These are phyloP conservation scores for Fomitopsis pulvina DNA, from an alignment of 768 basidiomycete species.

Conservation along the genomic window DNA sequence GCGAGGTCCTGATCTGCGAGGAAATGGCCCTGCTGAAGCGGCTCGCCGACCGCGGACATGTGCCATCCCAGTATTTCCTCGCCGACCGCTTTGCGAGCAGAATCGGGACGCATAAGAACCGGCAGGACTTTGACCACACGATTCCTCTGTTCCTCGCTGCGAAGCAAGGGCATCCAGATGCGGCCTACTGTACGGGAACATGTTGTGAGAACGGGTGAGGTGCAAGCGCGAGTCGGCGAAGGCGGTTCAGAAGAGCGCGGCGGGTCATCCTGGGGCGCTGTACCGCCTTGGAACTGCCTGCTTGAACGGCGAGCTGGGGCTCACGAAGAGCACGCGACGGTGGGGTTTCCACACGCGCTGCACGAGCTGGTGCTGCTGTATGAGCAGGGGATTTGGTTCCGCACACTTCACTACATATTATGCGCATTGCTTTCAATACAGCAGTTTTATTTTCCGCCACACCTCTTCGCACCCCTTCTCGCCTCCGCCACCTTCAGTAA, in stretches of 20 bases:
- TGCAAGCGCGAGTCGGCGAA: conserved; percentile 89
- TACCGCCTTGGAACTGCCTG: conserved; percentile 95
- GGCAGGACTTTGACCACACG: conserved; percentile 95
- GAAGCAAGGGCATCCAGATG: conserved; percentile 95
- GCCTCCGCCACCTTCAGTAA: no score
- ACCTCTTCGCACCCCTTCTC: no score
- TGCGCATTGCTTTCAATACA: no score
- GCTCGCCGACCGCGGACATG: conserved; percentile 90
- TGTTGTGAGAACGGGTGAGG: conserved; percentile 99
- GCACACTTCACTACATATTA: no score
- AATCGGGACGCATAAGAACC: conserved; percentile 84
- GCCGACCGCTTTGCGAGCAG: conserved; percentile 98
- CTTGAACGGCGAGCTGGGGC: conserved; percentile 89
- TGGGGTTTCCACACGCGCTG: conserved; percentile 93
- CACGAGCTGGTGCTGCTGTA: conserved; percentile 93
- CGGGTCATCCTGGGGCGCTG: conserved; percentile 90
- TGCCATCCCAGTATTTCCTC: conserved; percentile 93
- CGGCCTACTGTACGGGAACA: conserved; percentile 90
- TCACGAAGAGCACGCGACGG: conserved; percentile 85
- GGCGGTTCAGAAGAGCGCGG: conserved; percentile 87
- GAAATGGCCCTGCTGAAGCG: conserved; percentile 83
- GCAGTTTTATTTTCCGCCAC: no score
- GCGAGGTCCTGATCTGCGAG: conserved; percentile 85
- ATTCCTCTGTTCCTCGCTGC: conserved; percentile 95
- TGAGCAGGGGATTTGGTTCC: conserved; percentile 95